phyloP scores from a whole-genome alignment of 1,139 yeast species.

The Sugiyamaella neomexicana region DNA sequence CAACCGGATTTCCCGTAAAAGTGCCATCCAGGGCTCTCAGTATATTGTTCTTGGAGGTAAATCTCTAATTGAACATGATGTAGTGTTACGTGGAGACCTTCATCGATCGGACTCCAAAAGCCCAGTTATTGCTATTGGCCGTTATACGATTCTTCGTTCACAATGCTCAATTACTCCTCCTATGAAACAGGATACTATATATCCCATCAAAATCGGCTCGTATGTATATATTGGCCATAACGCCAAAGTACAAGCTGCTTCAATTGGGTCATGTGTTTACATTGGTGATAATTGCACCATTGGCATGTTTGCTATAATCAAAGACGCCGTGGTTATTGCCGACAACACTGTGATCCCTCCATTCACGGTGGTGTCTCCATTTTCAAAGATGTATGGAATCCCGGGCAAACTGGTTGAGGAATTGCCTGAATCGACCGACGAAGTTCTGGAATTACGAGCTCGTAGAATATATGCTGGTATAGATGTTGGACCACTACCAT shows the following conservation, averaged over 20 bases:
- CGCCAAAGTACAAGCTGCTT: constrained; percentile 45
- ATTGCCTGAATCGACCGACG: constrained; percentile 42
- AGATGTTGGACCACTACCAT: constrained; percentile 20
- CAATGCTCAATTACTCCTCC: constrained; percentile 35
- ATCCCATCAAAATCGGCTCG: constrained; percentile 55
- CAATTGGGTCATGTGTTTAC: constrained; percentile 48
- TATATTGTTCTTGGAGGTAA: constrained; percentile 51
- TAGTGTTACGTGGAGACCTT: constrained; percentile 46
- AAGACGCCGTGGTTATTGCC: constrained; percentile 61
- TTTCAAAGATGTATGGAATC: constrained; percentile 48
- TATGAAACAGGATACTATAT: constrained; percentile 25
- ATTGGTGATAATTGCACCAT: constrained; percentile 61
- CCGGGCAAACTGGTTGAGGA: constrained; percentile 32
- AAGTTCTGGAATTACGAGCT: constrained; percentile 39
- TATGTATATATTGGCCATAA: constrained; percentile 54
- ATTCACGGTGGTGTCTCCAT: constrained; percentile 60
- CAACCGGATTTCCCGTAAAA: constrained; percentile 55
- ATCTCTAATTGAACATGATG: constrained; percentile 43
- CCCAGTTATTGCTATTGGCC: constrained; percentile 54
- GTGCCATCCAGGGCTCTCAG: constrained; percentile 48
- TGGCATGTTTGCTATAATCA: constrained; percentile 54
- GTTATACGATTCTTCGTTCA: constrained; percentile 43
- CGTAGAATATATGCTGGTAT: constrained; percentile 38
- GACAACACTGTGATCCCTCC: constrained; percentile 55
- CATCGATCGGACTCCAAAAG: constrained; percentile 36